Conservation (phyloP, 805 yeast genomes). For the Yamadazyma scolyti region DNA sequence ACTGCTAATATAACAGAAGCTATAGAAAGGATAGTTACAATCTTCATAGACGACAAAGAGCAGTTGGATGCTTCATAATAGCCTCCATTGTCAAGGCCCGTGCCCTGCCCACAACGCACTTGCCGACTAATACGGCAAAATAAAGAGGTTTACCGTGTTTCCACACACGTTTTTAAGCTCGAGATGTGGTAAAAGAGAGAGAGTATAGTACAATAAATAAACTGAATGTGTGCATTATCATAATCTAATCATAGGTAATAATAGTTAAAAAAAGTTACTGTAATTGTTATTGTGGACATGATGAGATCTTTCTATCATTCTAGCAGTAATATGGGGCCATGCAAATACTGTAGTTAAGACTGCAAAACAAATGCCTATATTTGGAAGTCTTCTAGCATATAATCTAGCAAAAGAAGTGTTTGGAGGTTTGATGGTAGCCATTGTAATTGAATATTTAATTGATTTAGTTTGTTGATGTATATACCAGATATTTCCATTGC, state of each 20-base stretch:
- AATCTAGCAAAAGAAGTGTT: slow-evolving; percentile 16
- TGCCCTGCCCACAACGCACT: too few relatives aligned
- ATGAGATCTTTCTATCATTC: slow-evolving; percentile 18
- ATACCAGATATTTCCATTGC: too few relatives aligned
- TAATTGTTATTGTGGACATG: slow-evolving; percentile 26
- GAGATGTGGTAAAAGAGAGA: too few relatives aligned
- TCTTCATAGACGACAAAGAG: too few relatives aligned
- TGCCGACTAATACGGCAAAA: too few relatives aligned
- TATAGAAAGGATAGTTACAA: too few relatives aligned
- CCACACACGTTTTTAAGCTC: not conserved
- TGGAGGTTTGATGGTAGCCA: too few relatives aligned
- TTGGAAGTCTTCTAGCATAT: slow-evolving; percentile 27
- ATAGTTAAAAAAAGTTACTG: slow-evolving; percentile 5
- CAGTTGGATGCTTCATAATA: too few relatives aligned
- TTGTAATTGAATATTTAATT: too few relatives aligned
- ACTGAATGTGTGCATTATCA: not conserved
- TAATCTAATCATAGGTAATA: not conserved
- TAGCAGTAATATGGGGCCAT: slow-evolving; percentile 33
- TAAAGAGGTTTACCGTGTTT: not conserved
- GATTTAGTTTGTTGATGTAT: not conserved
- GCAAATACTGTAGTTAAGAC: slow-evolving; percentile 26
- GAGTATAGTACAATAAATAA: too few relatives aligned
- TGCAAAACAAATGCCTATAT: slow-evolving; percentile 26
- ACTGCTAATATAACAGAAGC: too few relatives aligned
- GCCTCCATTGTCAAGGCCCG: too few relatives aligned